Evolutionary conservation across 2,329 filamentous ascomycete genomes (phyloP).

Genomic region (Colletotrichum melonis): DNA sequence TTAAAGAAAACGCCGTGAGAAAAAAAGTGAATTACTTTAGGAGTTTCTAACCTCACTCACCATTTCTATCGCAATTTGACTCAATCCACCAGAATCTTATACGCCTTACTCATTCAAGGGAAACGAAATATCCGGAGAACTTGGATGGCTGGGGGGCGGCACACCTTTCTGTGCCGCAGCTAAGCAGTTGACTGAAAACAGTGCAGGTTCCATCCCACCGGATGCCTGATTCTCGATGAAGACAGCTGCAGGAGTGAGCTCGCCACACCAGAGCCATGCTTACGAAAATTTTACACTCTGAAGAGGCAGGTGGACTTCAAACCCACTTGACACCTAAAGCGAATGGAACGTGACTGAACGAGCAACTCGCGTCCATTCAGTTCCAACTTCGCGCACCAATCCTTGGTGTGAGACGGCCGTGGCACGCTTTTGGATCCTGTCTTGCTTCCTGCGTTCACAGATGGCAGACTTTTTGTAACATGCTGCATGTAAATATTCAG

Average conservation of each 20-base stretch:
- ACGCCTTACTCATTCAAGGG: background rate
- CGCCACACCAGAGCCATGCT: background rate
- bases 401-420: background rate
- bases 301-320: background rate
- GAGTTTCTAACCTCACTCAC: too few species aligned
- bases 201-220: background rate
- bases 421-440: background rate
- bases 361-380: background rate
- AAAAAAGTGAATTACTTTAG: too few species aligned
- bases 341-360: background rate
- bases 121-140: background rate
- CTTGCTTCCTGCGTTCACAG: background rate
- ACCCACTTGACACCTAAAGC: background rate
- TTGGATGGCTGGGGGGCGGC: background rate
- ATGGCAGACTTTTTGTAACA: too few species aligned
- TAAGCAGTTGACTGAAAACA: background rate
- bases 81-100: background rate
- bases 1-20: too few species aligned
- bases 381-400: background rate
- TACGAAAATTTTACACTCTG: background rate
- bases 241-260: background rate
- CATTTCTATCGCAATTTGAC: too few species aligned
- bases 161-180: background rate
- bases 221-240: background rate
- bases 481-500: background rate